Evolutionary conservation across 768 basidiomycete species (phyloP), one percentile per base, ranked within the genome.

Genomic region (Russula olivacea): DNA sequence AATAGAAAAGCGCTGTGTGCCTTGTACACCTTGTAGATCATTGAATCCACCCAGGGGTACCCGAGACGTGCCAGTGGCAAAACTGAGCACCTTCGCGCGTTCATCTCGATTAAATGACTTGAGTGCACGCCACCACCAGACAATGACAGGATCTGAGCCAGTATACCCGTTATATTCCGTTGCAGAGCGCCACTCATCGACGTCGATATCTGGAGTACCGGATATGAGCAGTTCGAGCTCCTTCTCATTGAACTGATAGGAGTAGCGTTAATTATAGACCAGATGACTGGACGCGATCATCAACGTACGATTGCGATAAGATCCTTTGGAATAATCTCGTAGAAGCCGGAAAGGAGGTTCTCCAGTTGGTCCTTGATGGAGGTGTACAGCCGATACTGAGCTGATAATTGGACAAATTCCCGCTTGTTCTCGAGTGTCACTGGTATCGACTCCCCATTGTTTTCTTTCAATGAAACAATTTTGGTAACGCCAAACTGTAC

Each of bases 71-170:
- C 93, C 86, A 1, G 97, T 96, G 15, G 94, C 95, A 75, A 99
- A 99, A 78, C 95, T 96, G 61, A 99, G 80, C 50, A 99, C 92
- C 74, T 97, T 94, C 36, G 97, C 94, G 60, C 93, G 81, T 75
- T 99, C 97, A 69, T 98, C 95, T 38, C 96, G 89, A 68, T 90
- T 93, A 78, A 98, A 98, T 10, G 93, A 96, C 75, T 98, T 93
- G 48, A 99, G 82, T 2, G 96, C 96, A 67, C 97, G 84, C 97
- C 97, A 99, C 89, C 93, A 98, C 95, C 95, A 99, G 32, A 91
- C 87, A 63, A 98, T 94, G 70, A 96, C 94, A 7, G 96, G 92
- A 73, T 99, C 95, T 3, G 89, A 90, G 69, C 88, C 83, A 7
- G 81, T 83, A 73, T 92, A 93, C 52, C 91, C 90, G 66, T 88